Base-by-base conservation (phyloP, 163 green algal genomes). In the Scenedesmus sp. region DNA sequence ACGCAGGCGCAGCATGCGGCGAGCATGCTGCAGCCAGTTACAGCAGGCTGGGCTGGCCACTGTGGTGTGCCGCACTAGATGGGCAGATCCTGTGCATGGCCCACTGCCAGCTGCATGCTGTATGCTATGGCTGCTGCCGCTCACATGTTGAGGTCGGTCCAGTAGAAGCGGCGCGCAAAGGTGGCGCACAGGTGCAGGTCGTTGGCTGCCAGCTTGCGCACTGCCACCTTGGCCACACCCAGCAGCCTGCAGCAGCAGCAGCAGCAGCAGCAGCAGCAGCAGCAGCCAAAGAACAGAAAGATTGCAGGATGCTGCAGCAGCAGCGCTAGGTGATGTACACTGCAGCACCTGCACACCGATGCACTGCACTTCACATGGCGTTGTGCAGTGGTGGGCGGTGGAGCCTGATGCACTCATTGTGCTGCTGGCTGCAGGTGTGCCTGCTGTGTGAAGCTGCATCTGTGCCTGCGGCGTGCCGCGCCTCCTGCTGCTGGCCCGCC, bases 151-250 rank as follows among this genome's bases (percentile, higher is more conserved):
- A 90, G 26, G 86, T 90, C 74, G 10, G 26, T 79, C 87, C 87
- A 91, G 87, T 91, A 91, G 87, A 91, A 91, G 70, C 87, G 52
- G 18, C 67, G 86, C 0, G 62, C 57, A 34, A 90, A 85, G 54
- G 70, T 73, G 55, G 87, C 87, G n/a, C 57, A 82, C 3, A 85
- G 23, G 74, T 91, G 70, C 52, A 91, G 23, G 70, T 91, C 87
- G 10, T 59, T 59, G 4, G 70, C 60, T 7, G 55, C 70, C 15
- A 91, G 20, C 52, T 59, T 52, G n/a, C 82, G 82, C 56, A 64
- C 57, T 9, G 56, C 57, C 54, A 76, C 46, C 82, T 88, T 88
- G 56, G 56, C 82, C 2, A 52, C 4, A 23, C 4, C 10, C 15
- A 16, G 16, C 15, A 88, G 26, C 46, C 82, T 88, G 82, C 56